Evolutionary conservation across 495 filamentous ascomycete species (phyloP), one percentile per base, ranked within the genome.

Genomic region (Hamigera avellanea): DNA sequence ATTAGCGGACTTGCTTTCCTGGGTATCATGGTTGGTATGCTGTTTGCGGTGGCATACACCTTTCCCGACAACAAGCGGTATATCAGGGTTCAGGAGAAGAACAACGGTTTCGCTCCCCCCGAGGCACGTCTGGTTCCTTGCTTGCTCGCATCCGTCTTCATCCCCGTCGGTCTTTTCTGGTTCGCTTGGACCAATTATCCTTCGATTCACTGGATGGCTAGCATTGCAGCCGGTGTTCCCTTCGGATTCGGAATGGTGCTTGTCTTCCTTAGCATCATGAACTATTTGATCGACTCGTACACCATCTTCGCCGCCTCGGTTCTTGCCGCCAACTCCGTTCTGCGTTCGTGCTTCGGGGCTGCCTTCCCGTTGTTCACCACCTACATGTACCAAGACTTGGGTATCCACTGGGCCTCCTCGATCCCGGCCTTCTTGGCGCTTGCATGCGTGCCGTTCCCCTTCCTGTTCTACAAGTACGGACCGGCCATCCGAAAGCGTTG

Each of bases 341-440:
- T 89, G 27, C 70, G 76, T 36, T 75, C 71, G 2, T 35, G 64
- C 19, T 86, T 89, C 51, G 85, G 86, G 47, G 80, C 83, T n/a
- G 80, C 72, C 0, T 91, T 93, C 64, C 86, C 85, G 2, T 66
- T 93, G 0, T 91, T 93, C 66, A 89, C 84, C 2, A 73, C 70
- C 0, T 65, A 80, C 39, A 83, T 91, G 80, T 91, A 84, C 54
- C 23, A 64, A 5, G 65, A 76, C 49, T 70, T 93, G 1, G 83
- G 84, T 39, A 77, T 81, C 41, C 81, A 88, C 63, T 88, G 83
- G 85, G 85, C 82, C 3, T 79, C 73, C 13, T 74, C 72, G 1
- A 69, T 93, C 32, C 82, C 83, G 0, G 85, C 81, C 0, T 88
- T 89, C 61, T 59, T 91, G 6, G 75, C 81, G 2, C 58, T 89